These are phyloP conservation scores for Tetracladium marchalianum DNA, from an alignment of 495 filamentous ascomycete genomes.

Conservation along the genomic window DNA sequence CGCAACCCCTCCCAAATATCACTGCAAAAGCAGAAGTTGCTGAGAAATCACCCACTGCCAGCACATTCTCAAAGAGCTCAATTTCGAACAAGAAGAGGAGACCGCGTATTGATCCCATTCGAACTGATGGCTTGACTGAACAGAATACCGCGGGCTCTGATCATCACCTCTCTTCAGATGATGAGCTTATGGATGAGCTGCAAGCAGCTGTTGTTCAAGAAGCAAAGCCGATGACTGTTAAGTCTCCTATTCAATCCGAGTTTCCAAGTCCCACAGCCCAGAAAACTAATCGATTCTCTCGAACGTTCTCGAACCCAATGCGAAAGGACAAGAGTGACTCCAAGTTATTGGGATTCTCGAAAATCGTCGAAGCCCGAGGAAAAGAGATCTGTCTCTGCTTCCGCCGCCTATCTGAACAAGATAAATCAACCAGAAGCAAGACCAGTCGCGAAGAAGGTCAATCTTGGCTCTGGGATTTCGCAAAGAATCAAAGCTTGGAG, in stretches of 20 bases:
- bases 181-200: conserved; percentile 84
- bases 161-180: conserved; percentile 64
- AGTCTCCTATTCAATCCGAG: conserved; percentile 66
- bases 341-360: conserved; percentile 4
- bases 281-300: conserved; percentile 30
- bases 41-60: conserved; percentile 15
- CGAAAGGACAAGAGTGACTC: conserved; percentile 19
- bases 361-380: conserved; percentile 16
- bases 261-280: conserved; percentile 38
- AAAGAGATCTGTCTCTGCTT: conserved; percentile 36
- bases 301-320: conserved; percentile 40
- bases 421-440: conserved; percentile 35
- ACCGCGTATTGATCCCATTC: conserved; percentile 44
- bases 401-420: conserved; percentile 32
- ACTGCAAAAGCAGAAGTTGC: not conserved
- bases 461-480: conserved; percentile 79
- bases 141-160: conserved; percentile 46
- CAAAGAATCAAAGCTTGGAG: conserved; percentile 84
- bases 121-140: conserved; percentile 28
- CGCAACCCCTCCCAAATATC: not conserved
- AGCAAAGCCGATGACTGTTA: conserved; percentile 74
- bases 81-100: conserved; percentile 33
- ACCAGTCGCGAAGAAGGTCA: conserved; percentile 59
- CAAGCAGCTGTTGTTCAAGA: conserved; percentile 73
- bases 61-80: conserved; percentile 14